Conservation (phyloP, 2,329 filamentous ascomycete genomes). For the Verticillium tricorpus region DNA sequence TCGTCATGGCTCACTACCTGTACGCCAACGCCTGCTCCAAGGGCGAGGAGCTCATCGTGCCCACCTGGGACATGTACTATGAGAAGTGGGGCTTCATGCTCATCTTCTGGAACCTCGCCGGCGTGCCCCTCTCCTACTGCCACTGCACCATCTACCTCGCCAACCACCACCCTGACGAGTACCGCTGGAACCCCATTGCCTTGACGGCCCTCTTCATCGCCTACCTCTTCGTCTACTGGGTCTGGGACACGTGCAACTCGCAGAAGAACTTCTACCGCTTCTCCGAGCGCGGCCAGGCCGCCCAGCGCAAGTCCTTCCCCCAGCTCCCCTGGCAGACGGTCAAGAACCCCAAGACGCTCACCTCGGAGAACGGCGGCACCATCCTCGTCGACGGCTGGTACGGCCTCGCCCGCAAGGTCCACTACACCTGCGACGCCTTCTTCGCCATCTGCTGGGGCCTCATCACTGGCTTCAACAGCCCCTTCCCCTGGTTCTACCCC, state of each 20-base stretch:
- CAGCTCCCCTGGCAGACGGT: constrained; percentile 86
- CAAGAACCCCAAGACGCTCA: constrained; percentile 74
- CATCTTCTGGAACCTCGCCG: constrained; percentile 95
- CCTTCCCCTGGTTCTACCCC: constrained; percentile 88
- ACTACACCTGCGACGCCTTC: constrained; percentile 77
- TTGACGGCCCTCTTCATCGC: constrained; percentile 59
- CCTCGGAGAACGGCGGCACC: constrained; percentile 66
- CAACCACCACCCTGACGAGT: constrained; percentile 73
- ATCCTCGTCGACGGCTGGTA: constrained; percentile 85
- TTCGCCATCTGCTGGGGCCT: constrained; percentile 75
- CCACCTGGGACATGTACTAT: constrained; percentile 86
- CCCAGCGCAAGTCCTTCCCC: constrained; percentile 76
- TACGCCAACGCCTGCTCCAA: constrained; percentile 92
- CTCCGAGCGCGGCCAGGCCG: constrained; percentile 66
- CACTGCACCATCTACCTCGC: constrained; percentile 89
- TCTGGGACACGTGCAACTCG: constrained; percentile 89
- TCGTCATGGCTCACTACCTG: constrained; percentile 85
- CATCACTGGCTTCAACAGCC: constrained; percentile 75
- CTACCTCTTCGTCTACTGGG: constrained; percentile 84
- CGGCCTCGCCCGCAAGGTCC: constrained; percentile 35
- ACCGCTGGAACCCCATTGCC: constrained; percentile 69
- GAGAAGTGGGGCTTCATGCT: constrained; percentile 98
- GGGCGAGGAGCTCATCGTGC: constrained; percentile 85
- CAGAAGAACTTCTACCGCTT: constrained; percentile 92
- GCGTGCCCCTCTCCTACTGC: constrained; percentile 87